Base-by-base conservation (phyloP, 2,329 filamentous ascomycete genomes). In the Didymosphaeria variabile region DNA sequence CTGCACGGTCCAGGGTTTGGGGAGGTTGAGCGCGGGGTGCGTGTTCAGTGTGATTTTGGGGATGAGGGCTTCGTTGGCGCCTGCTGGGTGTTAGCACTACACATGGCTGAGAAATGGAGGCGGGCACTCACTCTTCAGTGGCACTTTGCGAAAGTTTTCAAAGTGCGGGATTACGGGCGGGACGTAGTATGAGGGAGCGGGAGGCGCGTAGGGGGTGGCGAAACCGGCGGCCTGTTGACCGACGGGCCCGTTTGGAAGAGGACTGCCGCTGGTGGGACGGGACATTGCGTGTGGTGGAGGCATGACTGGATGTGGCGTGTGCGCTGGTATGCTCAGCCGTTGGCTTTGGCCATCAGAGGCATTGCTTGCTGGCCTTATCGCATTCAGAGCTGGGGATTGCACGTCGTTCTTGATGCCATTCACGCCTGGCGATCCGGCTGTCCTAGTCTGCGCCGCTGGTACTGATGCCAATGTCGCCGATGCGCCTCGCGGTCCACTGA, bases 11-110 rank as follows among this genome's bases (percentile, higher is more conserved):
- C 90, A 88, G 29, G 87, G 87, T 29, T 86, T 85, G 9, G 88
- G 81, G 2, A 88, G 77, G 53, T 86, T 86, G 45, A 93, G 82
- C 12, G 84, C 85, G 0, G 90, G 89, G 72, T 94, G 91, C 15
- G 90, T 90, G 58, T 85, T 84, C 17, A 94, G 80, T 42, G 85
- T 86, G 26, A 94, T 80, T 55, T 86, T 88, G 5, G 85, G 86
- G 53, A 94, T 85, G 46, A 94, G 82, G 29, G 91, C 89, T 76
- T 91, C 85, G 38, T 83, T 64, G 26, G 66, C 47, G 59, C 63
- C 74, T 77, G 55, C 31, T 15, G 31, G 2, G 2, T 49, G 50
- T 77, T 59, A 79, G 73, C 46, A 15, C 31, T 3, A 38, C 21
- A 2, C 12, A 8, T 17, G 19, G 26, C 23, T 15, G 17, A 17